Evolutionary conservation across 306 rosid species (phyloP).

Genomic region (Gynostemma pentaphyllum): DNA sequence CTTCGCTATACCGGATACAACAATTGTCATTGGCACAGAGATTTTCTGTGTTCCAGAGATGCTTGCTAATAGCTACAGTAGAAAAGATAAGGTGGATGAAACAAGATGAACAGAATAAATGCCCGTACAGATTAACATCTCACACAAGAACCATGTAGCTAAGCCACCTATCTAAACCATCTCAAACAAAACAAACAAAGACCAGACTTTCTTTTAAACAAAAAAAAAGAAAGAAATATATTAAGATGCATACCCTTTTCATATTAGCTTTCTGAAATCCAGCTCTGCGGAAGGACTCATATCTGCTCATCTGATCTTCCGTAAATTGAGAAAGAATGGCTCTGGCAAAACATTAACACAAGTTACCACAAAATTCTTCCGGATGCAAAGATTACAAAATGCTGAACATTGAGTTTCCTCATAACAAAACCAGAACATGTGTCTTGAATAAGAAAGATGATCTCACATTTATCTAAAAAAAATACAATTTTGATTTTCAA

Average conservation of each 20-base stretch:
- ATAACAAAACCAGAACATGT: neutral
- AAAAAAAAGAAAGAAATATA: too few species aligned
- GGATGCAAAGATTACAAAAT: neutral
- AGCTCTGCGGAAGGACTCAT: conserved; percentile 85
- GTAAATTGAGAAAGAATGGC: conserved; percentile 70
- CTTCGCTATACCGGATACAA: conserved; percentile 89
- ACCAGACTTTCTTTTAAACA: too few species aligned
- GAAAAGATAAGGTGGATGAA: neutral
- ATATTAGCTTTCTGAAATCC: conserved; percentile 88
- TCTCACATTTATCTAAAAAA: too few species aligned
- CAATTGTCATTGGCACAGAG: conserved; percentile 81
- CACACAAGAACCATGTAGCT: neutral
- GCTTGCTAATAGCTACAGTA: conserved; percentile 59
- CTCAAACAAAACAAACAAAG: too few species aligned
- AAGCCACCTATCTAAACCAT: neutral
- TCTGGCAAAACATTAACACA: conserved; percentile 26
- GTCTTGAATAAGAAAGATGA: neutral
- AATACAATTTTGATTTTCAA: too few species aligned
- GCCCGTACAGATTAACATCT: neutral
- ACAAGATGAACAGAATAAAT: neutral
- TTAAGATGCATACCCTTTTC: conserved; percentile 52
- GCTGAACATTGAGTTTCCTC: neutral
- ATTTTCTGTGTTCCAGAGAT: conserved; percentile 82
- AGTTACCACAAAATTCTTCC: neutral
- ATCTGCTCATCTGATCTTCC: conserved; percentile 88